Conservation (phyloP, 1,139 yeast genomes). For the Suhomyces coccinellae region DNA sequence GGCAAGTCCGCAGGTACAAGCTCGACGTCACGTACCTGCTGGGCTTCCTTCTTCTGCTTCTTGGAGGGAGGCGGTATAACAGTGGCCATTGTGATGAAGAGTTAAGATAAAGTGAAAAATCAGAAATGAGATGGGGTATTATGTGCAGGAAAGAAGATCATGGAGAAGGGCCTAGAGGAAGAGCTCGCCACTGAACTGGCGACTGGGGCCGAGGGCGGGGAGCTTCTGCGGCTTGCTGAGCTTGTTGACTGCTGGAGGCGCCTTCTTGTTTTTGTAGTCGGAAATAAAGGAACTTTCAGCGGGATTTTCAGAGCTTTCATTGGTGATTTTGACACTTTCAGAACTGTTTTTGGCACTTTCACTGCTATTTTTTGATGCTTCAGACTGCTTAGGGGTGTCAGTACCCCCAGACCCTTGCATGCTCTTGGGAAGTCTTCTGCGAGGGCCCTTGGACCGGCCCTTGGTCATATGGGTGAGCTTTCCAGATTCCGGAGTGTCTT, state of each 20-base stretch:
- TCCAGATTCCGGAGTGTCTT: conserved; percentile 14
- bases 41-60: conserved; percentile 82
- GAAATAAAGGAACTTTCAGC: not conserved
- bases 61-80: conserved; percentile 92
- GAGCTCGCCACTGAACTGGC: conserved; percentile 38
- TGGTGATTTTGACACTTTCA: too few relatives aligned
- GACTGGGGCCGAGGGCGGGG: conserved; percentile 29
- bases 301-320: not conserved
- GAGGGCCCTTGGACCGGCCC: conserved; percentile 71
- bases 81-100: conserved; percentile 70
- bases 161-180: conserved; percentile 17
- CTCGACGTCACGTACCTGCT: conserved; percentile 73
- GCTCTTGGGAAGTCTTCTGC: conserved; percentile 60
- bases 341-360: not conserved
- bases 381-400: not conserved
- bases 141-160: conserved; percentile 12
- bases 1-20: conserved; percentile 79
- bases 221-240: conserved; percentile 29
- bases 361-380: not conserved
- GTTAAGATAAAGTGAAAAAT: conserved; percentile 5
- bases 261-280: conserved; percentile 15
- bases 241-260: conserved; percentile 35
- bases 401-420: conserved; percentile 1
- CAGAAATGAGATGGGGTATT: not conserved
- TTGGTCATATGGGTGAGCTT: conserved; percentile 61